Percentiles rank a stretch among this genome's conserved stretches.
Evolutionary conservation across 371 early-diverging fungal genomes (phyloP).

Genomic region (Smittium culicis): DNA sequence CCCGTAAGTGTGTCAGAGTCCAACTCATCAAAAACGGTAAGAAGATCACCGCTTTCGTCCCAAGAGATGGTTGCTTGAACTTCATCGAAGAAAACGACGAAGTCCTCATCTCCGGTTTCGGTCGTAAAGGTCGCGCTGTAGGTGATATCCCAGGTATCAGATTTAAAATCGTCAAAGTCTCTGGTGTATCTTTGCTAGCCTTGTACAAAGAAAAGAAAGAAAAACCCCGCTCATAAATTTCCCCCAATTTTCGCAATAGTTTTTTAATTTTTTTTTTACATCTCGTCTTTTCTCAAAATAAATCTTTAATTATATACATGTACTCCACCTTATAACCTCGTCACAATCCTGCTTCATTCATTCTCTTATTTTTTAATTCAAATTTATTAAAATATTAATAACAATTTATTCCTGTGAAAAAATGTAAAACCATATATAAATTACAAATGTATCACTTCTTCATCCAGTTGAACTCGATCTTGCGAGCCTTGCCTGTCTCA

Average conservation of each 20-base stretch:
- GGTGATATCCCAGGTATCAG: slow-evolving; percentile 99
- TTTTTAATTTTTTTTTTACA: too few species aligned
- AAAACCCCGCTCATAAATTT: slow-evolving; percentile 92
- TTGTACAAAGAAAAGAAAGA: slow-evolving; percentile 99
- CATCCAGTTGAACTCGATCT: slow-evolving; percentile 18
- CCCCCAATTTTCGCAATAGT: too few species aligned
- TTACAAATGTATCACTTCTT: slow-evolving; percentile 4
- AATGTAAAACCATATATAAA: too few species aligned
- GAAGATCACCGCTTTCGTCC: slow-evolving; percentile 99
- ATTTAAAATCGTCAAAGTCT: slow-evolving; percentile 99
- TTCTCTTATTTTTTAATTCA: too few species aligned
- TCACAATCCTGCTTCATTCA: background rate
- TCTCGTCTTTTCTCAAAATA: too few species aligned
- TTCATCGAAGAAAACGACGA: slow-evolving; percentile 97
- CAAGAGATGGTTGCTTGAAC: slow-evolving; percentile 99
- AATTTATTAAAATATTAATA: too few species aligned
- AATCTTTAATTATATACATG: too few species aligned
- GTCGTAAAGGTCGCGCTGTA: slow-evolving; percentile 84
- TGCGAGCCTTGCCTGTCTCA: slow-evolving; percentile 25
- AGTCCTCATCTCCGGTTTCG: slow-evolving; percentile 92
- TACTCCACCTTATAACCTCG: too few species aligned
- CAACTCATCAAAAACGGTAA: slow-evolving; percentile 99
- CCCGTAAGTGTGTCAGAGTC: slow-evolving; percentile 99
- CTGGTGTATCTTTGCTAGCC: slow-evolving; percentile 98
- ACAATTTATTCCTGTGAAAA: too few species aligned